phyloP scores from a whole-genome alignment of 768 basidiomycete species.

The Fomitopsis serialis region DNA sequence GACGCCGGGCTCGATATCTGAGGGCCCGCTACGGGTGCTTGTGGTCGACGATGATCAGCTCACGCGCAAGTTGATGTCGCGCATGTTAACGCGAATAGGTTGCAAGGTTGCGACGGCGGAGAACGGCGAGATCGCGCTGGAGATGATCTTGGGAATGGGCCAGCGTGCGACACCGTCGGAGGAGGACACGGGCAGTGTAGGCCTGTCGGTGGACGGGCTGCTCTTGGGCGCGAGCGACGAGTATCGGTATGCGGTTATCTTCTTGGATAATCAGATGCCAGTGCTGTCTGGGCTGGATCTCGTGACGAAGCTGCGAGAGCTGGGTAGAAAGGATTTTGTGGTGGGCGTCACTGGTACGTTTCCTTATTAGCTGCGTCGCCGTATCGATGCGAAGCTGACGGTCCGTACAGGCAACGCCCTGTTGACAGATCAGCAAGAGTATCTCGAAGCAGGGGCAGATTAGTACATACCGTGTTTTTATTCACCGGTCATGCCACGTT shows the following conservation, averaged over 20 bases:
- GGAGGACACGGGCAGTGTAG: constrained; percentile 30
- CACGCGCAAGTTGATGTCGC: constrained; percentile 76
- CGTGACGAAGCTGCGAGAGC: constrained; percentile 55
- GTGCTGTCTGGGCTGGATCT: constrained; percentile 70
- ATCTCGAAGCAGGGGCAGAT: constrained; percentile 70
- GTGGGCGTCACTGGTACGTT: constrained; percentile 69
- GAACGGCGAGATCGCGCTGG: constrained; percentile 75
- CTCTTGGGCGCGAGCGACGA: constrained; percentile 11
- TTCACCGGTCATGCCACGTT: neutral
- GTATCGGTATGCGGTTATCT: constrained; percentile 38
- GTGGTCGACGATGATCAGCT: constrained; percentile 83
- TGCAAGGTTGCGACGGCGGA: constrained; percentile 78
- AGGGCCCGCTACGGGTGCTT: constrained; percentile 55
- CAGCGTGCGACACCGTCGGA: constrained; percentile 20
- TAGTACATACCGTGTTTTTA: constrained; percentile 38
- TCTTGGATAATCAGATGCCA: constrained; percentile 80
- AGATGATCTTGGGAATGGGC: constrained; percentile 52
- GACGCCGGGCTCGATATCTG: constrained; percentile 15
- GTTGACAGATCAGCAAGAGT: constrained; percentile 65
- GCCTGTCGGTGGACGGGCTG: constrained; percentile 14
- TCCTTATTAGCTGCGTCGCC: neutral
- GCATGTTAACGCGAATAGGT: constrained; percentile 73
- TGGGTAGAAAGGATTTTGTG: constrained; percentile 71
- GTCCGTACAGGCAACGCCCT: constrained; percentile 20
- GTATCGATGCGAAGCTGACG: neutral